Evolutionary conservation across 257 asterid genomes (phyloP), one percentile per base, ranked within the genome.

Genomic region (Ehretia macrophylla): DNA sequence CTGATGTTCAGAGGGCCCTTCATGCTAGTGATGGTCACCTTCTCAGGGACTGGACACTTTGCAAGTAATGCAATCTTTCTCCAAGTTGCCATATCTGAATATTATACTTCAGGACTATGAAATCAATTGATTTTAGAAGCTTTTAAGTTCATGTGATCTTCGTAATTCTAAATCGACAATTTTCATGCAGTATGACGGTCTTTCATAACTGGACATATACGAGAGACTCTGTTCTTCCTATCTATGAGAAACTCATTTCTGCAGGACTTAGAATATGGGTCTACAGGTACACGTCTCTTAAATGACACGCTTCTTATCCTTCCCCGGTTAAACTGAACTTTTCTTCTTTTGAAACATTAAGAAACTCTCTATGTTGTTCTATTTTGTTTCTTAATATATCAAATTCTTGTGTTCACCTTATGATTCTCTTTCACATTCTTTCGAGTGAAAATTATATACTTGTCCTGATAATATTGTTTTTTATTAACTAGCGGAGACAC

Each of bases 1-100:
- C 46, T 21, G 80, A 78, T 65, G 78, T 78, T 38, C 83, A 78
- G 65, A 68, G 67, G 59, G 76, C 80, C 37, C 67, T 78, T 40
- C 83, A 78, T 68, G 83, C 80, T 38, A 78, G 67, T 50, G 58
- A 70, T 53, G 70, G 80, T 21, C 65, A 63, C 35, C 27, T 75
- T 53, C 20, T 65, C 27, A 68, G 62, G 32, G 64, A 73, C 17
- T 78, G 78, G 71, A 56, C 67, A 17, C 62, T 67, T 17, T 78
- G 83, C 77, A 78, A 77, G 83, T 78, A 63, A 8, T 27, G 35
- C 35, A 27, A 27, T 27, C 35, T 19, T 17, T 17, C 10, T 1
- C 6, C 27, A 49, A 49, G 27, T 27, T 27, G 20, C 9, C 54
- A 49, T 49, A n/a, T 8, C 9, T 6, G 9, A 48, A 5, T 0